Evolutionary conservation across 768 basidiomycete genomes (phyloP).

Genomic region (Erythrobasidium yunnanense): DNA sequence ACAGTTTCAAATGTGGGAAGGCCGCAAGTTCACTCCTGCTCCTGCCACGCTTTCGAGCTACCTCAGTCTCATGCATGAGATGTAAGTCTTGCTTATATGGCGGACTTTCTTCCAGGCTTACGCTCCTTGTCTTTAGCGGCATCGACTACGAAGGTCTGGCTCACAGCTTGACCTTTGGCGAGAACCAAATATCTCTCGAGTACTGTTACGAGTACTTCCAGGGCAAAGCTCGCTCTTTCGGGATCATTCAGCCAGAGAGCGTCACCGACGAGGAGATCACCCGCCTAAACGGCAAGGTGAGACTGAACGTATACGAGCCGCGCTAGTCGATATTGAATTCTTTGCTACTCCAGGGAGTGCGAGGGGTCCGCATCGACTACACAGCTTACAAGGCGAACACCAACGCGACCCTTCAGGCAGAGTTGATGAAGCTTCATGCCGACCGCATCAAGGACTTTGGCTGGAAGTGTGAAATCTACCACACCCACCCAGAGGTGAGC

Average conservation of each 20-base stretch:
- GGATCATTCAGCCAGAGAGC: constrained; percentile 13
- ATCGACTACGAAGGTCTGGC: constrained; percentile 5
- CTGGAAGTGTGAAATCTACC: neutral
- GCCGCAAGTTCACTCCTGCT: constrained; percentile 12
- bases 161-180: constrained; percentile 15
- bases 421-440: constrained; percentile 1
- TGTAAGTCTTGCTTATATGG: too few relatives aligned
- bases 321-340: too few relatives aligned
- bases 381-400: neutral
- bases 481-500: constrained; percentile 8
- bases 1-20: neutral
- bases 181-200: constrained; percentile 2
- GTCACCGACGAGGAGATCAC: constrained; percentile 10
- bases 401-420: constrained; percentile 1
- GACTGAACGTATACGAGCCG: neutral
- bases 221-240: neutral
- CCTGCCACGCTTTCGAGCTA: neutral
- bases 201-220: constrained; percentile 15
- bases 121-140: too few relatives aligned
- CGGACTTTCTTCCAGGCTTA: too few relatives aligned
- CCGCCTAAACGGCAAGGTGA: neutral
- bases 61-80: neutral
- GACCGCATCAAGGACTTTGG: neutral
- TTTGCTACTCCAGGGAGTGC: neutral
- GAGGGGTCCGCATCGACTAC: constrained; percentile 24